phyloP scores from a whole-genome alignment of 2,329 filamentous ascomycete species.

The Phyllosticta citriasiana region DNA sequence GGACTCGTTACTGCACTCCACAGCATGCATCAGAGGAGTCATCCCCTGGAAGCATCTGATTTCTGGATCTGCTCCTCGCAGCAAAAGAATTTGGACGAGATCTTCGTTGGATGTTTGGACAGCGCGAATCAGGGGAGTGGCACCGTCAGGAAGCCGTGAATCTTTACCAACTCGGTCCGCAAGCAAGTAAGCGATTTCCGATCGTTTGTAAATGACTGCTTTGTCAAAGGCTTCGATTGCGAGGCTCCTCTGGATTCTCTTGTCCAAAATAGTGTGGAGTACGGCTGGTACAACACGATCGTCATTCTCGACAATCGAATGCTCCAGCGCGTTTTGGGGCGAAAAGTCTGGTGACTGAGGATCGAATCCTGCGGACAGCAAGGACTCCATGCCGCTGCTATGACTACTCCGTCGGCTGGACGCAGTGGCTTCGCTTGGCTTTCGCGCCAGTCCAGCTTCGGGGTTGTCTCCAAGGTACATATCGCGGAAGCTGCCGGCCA shows the following conservation, averaged over 20 bases:
- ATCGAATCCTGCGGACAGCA: conserved; percentile 1
- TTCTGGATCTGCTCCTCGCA: conserved; percentile 1
- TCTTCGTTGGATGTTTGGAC: conserved; percentile 4
- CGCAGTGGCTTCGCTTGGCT: background rate
- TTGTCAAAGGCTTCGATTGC: conserved; percentile 2
- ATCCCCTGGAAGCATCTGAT: conserved; percentile 2
- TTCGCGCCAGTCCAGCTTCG: background rate
- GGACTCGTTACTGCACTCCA: background rate
- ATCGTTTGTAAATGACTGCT: background rate
- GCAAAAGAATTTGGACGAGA: conserved; percentile 4
- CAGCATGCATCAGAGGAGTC: conserved; percentile 3
- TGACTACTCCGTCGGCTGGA: background rate
- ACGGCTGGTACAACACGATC: conserved; percentile 1
- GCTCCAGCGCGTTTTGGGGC: background rate
- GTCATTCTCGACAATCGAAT: background rate
- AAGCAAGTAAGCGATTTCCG: background rate
- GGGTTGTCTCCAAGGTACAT: conserved; percentile 5
- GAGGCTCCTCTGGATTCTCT: background rate
- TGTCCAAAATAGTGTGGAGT: background rate
- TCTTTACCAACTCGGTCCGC: conserved; percentile 2
- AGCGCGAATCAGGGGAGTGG: conserved; percentile 3
- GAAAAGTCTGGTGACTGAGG: conserved; percentile 1
- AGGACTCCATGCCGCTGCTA: conserved; percentile 1
- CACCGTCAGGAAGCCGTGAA: background rate
- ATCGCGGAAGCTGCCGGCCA: conserved; percentile 2